Evolutionary conservation across 495 filamentous ascomycete species (phyloP).

Genomic region (Bombardia bombarda): DNA sequence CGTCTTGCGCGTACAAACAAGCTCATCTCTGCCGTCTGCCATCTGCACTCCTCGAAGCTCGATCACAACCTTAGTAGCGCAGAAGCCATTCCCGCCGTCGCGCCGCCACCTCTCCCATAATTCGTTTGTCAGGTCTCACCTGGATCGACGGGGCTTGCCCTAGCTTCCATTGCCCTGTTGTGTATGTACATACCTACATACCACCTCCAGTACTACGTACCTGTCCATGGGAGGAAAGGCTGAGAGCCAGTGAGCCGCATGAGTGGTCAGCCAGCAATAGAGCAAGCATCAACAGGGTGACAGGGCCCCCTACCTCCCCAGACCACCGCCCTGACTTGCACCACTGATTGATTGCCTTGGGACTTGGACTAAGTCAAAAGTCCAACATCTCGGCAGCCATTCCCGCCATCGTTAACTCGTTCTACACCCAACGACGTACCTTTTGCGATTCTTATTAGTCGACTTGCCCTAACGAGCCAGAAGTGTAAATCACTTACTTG

Average conservation of each 20-base stretch:
- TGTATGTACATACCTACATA: no score
- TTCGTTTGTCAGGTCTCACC: no score
- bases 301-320: slow-evolving; percentile 6
- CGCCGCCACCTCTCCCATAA: slow-evolving; percentile 4
- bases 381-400: no score
- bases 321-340: no score
- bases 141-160: no score
- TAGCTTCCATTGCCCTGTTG: no score
- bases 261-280: slow-evolving; percentile 22
- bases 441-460: slow-evolving; percentile 9
- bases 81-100: slow-evolving; percentile 10
- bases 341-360: no score
- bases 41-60: background rate
- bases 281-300: slow-evolving; percentile 8
- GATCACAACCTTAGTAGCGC: slow-evolving; percentile 5
- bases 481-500: background rate
- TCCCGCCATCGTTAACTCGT: no score
- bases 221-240: slow-evolving; percentile 8
- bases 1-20: slow-evolving; percentile 9
- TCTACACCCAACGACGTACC: no score
- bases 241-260: slow-evolving; percentile 14
- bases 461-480: background rate
- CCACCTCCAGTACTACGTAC: no score
- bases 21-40: slow-evolving; percentile 10
- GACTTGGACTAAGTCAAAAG: no score